phyloP scores from a whole-genome alignment of 139 green algal genomes.

The Trebouxia sp. region DNA sequence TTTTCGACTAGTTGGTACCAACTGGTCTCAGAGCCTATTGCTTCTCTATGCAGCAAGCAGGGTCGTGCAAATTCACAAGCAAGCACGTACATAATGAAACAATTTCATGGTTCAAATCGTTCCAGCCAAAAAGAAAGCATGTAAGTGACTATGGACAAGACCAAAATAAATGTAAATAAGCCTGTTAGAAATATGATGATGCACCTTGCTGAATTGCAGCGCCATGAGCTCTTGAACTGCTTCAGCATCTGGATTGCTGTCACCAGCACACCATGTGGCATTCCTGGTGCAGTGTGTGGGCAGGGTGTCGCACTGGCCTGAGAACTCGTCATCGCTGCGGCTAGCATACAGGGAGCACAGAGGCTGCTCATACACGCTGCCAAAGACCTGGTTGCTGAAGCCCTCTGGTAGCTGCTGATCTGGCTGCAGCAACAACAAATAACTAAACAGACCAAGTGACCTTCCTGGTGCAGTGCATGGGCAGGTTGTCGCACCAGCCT shows the following conservation, averaged over 20 bases:
- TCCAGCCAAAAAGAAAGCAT: too few relatives aligned
- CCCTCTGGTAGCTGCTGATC: neutral
- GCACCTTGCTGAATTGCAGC: slow-evolving; percentile 22
- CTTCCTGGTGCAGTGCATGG: too few relatives aligned
- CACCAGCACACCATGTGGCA: slow-evolving; percentile 1
- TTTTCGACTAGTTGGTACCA: too few relatives aligned
- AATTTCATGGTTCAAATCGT: too few relatives aligned
- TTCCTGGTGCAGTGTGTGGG: slow-evolving; percentile 4
- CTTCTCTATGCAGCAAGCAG: too few relatives aligned
- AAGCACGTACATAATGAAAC: too few relatives aligned
- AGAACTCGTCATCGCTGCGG: slow-evolving; percentile 14
- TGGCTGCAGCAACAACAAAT: neutral
- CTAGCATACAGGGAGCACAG: slow-evolving; percentile 31
- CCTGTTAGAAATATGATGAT: neutral
- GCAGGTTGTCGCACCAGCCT: neutral
- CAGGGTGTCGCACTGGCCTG: slow-evolving; percentile 28
- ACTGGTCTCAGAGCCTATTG: too few relatives aligned
- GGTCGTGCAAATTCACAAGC: too few relatives aligned
- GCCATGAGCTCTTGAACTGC: slow-evolving; percentile 34
- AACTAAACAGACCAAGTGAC: neutral
- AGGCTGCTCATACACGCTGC: slow-evolving; percentile 25
- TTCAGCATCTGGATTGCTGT: slow-evolving; percentile 10
- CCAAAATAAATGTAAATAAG: neutral
- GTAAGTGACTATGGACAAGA: too few relatives aligned
- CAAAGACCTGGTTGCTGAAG: slow-evolving; percentile 28